Percentiles rank a stretch among this genome's conserved stretches.
Conservation (phyloP, 2,329 filamentous ascomycete genomes). For the Talaromyces sp. region DNA sequence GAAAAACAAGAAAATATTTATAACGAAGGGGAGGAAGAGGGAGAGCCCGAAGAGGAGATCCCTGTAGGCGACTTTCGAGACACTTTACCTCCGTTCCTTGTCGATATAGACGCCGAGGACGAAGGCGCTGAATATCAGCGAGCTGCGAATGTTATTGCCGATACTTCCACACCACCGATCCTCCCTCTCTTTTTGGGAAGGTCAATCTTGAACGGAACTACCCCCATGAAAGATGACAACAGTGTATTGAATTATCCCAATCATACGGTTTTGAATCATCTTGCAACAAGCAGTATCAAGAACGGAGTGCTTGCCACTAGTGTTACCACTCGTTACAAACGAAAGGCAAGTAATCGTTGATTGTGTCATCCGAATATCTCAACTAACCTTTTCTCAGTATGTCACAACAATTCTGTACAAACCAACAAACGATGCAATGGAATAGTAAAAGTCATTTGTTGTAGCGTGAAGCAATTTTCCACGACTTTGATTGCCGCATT, state of each 20-base stretch:
- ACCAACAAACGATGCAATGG: conserved; percentile 56
- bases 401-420: conserved; percentile 98
- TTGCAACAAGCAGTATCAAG: conserved; percentile 97
- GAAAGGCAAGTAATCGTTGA: conserved; percentile 55
- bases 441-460: conserved; percentile 17
- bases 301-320: conserved; percentile 92
- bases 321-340: conserved; percentile 94
- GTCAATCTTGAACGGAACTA: conserved; percentile 86
- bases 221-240: conserved; percentile 94
- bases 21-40: conserved; percentile 38
- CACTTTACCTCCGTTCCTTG: conserved; percentile 76
- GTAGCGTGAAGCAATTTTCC: not conserved
- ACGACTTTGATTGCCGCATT: not conserved
- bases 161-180: conserved; percentile 75
- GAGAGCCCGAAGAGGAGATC: conserved; percentile 53
- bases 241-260: conserved; percentile 96
- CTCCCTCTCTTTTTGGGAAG: conserved; percentile 89
- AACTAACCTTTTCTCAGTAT: conserved; percentile 57
- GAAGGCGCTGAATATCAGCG: conserved; percentile 70
- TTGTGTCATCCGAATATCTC: not conserved
- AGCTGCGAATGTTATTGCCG: conserved; percentile 69
- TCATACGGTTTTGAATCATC: conserved; percentile 91
- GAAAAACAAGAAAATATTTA: conserved; percentile 35
- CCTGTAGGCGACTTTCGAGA: conserved; percentile 60
- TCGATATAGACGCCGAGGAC: conserved; percentile 79